These are phyloP conservation scores for Phascolomyces articulosus DNA, from an alignment of 371 early-diverging fungal species.

Conservation along the genomic window DNA sequence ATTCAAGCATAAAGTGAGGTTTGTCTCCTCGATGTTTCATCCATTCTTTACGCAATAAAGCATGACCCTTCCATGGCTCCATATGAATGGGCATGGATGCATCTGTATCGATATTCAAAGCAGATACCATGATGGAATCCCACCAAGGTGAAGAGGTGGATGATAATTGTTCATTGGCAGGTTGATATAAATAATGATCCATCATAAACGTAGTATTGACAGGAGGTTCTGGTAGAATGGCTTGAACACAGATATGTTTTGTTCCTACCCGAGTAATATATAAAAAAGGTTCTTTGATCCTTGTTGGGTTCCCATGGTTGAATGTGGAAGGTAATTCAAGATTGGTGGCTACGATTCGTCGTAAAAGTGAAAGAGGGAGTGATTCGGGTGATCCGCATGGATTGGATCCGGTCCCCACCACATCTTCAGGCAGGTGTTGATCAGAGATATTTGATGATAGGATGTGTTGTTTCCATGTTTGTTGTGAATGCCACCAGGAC, in stretches of 20 bases:
- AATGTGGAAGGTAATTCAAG: neutral
- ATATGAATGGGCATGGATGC: conserved; percentile 26
- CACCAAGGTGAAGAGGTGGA: conserved; percentile 30
- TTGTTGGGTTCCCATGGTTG: neutral
- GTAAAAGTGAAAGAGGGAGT: neutral
- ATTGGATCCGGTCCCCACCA: neutral
- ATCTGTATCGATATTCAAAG: conserved; percentile 18
- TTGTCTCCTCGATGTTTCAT: conserved; percentile 12
- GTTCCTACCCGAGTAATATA: neutral
- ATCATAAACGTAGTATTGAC: neutral
- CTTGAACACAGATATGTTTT: conserved; percentile 20
- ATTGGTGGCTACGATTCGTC: neutral
- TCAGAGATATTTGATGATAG: too few species aligned
- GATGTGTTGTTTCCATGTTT: neutral
- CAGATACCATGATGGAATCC: conserved; percentile 35
- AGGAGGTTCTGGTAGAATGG: conserved; percentile 24
- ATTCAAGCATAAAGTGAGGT: conserved; percentile 28
- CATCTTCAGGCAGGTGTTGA: too few species aligned
- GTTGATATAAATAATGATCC: conserved; percentile 26
- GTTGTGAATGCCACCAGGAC: neutral
- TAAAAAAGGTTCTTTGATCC: neutral
- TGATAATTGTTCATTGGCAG: conserved; percentile 2
- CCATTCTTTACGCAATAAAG: conserved; percentile 18
- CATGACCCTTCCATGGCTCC: conserved; percentile 39
- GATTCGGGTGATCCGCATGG: neutral